phyloP scores from a whole-genome alignment of 768 basidiomycete species.

The Tylopilus cervinicoccineus region DNA sequence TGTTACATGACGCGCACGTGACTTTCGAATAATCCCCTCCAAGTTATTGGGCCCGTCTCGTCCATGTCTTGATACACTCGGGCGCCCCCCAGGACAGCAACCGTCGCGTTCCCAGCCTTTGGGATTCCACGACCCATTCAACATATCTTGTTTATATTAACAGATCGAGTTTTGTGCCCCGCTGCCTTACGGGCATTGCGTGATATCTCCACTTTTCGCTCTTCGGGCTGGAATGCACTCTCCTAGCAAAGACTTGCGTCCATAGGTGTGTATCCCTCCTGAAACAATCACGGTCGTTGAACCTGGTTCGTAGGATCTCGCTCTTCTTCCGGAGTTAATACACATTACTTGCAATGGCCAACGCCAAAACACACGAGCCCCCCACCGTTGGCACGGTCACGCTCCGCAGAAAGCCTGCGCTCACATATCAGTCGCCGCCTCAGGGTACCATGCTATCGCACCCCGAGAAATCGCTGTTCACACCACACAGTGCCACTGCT shows the following conservation, averaged over 20 bases:
- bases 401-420: slow-evolving; percentile 52
- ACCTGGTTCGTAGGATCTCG: slow-evolving; percentile 7
- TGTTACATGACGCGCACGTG: slow-evolving; percentile 14
- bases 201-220: slow-evolving; percentile 12
- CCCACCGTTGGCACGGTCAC: slow-evolving; percentile 13
- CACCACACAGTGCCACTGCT: slow-evolving; percentile 15
- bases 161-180: slow-evolving; percentile 8
- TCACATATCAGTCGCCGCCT: slow-evolving; percentile 57
- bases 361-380: slow-evolving; percentile 18
- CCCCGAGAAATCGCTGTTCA: slow-evolving; percentile 19
- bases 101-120: slow-evolving; percentile 4
- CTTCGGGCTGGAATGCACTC: slow-evolving; percentile 22
- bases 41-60: slow-evolving; percentile 16
- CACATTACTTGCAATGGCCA: slow-evolving; percentile 18
- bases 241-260: slow-evolving; percentile 10
- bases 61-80: slow-evolving; percentile 23
- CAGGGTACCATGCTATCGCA: slow-evolving; percentile 27
- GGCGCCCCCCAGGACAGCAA: slow-evolving; percentile 7
- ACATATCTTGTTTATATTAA: slow-evolving; percentile 24
- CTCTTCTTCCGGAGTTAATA: slow-evolving; percentile 5
- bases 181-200: slow-evolving; percentile 7
- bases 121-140: slow-evolving; percentile 9
- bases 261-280: slow-evolving; percentile 17
- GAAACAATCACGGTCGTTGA: slow-evolving; percentile 1
- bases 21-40: slow-evolving; percentile 15